phyloP scores from a whole-genome alignment of 2,329 filamentous ascomycete species.

The Lomentospora prolificans region DNA sequence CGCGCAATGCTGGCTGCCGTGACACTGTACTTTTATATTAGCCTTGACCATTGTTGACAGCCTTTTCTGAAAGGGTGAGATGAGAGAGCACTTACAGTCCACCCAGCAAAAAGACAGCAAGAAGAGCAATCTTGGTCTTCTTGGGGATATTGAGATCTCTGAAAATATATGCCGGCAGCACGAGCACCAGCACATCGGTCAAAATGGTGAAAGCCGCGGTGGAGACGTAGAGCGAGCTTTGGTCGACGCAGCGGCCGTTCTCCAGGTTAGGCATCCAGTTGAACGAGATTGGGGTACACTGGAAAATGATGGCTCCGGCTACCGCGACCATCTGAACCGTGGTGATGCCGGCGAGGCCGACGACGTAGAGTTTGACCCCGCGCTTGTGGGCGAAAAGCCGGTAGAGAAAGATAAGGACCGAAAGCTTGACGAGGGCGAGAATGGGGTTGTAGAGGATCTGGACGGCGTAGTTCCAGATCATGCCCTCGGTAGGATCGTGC shows the following conservation, averaged over 20 bases:
- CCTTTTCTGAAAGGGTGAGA: no score
- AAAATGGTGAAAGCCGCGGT: conserved; percentile 27
- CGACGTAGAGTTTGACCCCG: conserved; percentile 19
- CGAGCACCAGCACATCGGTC: conserved; percentile 28
- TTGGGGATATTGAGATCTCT: conserved; percentile 27
- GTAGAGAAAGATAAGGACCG: conserved; percentile 34
- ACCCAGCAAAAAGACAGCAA: conserved; percentile 29
- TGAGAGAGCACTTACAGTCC: conserved; percentile 20
- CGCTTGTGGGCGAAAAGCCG: conserved; percentile 28
- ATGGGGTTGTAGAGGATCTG: conserved; percentile 34
- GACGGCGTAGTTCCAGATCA: conserved; percentile 26
- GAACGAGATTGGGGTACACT: conserved; percentile 26
- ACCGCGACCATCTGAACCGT: conserved; percentile 22
- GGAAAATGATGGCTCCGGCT: conserved; percentile 27
- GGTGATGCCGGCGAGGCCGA: conserved; percentile 24
- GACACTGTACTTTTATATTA: conserved; percentile 16
- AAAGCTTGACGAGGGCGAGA: conserved; percentile 33
- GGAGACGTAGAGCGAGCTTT: conserved; percentile 21
- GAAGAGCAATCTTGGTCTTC: conserved; percentile 26
- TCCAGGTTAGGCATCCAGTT: conserved; percentile 20
- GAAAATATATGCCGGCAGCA: conserved; percentile 31
- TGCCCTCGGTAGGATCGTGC: conserved; percentile 11
- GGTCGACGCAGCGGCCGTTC: conserved; percentile 23
- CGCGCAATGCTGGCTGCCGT: conserved; percentile 23
- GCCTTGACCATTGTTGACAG: no score